These are phyloP conservation scores for Rhynchospora pubera DNA, from an alignment of 176 grass and related monocot species.

Conservation along the genomic window DNA sequence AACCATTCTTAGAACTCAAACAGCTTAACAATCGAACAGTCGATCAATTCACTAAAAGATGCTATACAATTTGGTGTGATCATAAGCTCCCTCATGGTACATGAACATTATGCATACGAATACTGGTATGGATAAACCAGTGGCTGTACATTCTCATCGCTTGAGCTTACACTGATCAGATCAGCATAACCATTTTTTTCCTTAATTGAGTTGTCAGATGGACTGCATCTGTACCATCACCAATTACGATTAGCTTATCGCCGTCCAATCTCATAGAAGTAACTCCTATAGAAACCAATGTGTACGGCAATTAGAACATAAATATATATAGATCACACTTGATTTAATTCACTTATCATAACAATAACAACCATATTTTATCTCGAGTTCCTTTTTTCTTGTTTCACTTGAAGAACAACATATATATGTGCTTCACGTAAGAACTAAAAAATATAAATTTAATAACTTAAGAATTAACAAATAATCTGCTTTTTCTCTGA, in stretches of 20 bases:
- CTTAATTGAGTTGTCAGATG: slow-evolving; percentile 34
- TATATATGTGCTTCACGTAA: not conserved
- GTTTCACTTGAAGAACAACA: not conserved
- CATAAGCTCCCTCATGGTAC: not conserved
- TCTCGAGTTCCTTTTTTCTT: not conserved
- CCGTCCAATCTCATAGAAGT: slow-evolving; percentile 44
- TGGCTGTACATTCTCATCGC: not conserved
- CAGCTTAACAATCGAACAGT: no score
- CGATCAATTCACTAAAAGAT: not conserved
- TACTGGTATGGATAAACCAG: not conserved
- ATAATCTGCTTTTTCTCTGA: no score
- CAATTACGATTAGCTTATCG: slow-evolving; percentile 39
- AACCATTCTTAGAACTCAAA: not conserved
- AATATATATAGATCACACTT: not conserved
- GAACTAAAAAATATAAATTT: no score
- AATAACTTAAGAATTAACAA: no score
- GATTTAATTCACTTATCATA: not conserved
- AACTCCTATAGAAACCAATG: slow-evolving; percentile 33
- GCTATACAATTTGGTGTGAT: not conserved
- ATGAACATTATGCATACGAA: not conserved
- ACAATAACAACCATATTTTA: not conserved
- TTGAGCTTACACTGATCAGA: slow-evolving; percentile 37
- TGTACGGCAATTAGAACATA: not conserved
- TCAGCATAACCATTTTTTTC: slow-evolving; percentile 41
- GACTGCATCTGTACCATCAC: slow-evolving; percentile 43